Base-by-base conservation (phyloP, 2,329 filamentous ascomycete genomes). In the Alternaria tenuissima region DNA sequence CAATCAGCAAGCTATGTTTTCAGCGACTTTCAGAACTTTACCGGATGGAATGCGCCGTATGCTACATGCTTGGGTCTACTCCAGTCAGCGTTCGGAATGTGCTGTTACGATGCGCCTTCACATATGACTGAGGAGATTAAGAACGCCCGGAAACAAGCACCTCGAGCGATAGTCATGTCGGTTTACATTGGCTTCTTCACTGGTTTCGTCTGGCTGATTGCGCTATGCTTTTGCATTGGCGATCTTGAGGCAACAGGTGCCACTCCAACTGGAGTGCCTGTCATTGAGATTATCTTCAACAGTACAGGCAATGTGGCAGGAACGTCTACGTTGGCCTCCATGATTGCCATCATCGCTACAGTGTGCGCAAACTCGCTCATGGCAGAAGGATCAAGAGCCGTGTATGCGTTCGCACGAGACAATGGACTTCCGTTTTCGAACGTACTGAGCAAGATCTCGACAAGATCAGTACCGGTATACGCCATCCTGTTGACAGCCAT, bases 101-200 rank as follows among this genome's bases (percentile, higher is more conserved):
- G 83, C 69, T 83, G 81, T 58, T 81, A 83, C 58, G 82, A 85
- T 58, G 80, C 82, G 0, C 82, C 71, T 8, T 61, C 71, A 0
- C 85, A 87, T 57, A 86, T 87, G 84, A 83, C 81, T 0, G 85
- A 87, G 67, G 85, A 87, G 63, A 83, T 87, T 65, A 80, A 81
- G 49, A 79, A 85, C 51, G 81, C 84, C 0, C 79, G 81, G 5
- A 83, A 81, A 51, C 78, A 86, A 64, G 84, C 82, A 2, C 85
- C 85, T 0, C 65, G 73, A 14, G 80, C 78, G n/a, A 81, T 82
- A 66, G 69, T 76, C 38, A 66, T 76, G 55, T 78, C 78, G 1
- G 69, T 81, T 7, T 68, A 79, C 28, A 72, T 81, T 47, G 81
- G 81, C 41, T 78, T 77, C 32, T 58, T 78, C 24, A 76, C 79